Base-by-base conservation (phyloP, 257 asterid genomes). In the Rauvolfia tetraphylla region DNA sequence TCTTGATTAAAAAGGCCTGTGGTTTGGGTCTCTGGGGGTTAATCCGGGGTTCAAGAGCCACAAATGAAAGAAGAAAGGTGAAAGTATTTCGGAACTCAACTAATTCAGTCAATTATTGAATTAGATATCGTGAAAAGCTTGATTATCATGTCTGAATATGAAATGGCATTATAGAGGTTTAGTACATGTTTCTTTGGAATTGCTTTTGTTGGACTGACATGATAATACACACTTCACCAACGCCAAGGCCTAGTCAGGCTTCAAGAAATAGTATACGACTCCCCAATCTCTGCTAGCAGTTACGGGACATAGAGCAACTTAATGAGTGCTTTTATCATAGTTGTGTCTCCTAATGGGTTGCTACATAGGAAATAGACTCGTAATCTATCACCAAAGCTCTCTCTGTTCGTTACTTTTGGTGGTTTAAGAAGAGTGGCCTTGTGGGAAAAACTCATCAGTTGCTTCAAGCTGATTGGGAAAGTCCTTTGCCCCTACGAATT, bases 371-470 rank as follows among this genome's bases (percentile, higher is more conserved):
- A 78, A 48, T 61, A 39, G 73, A 69, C 57, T 56, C 54, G 3
- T 54, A 76, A 76, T 54, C 63, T 44, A 44, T 71, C 72, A 71
- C 54, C 72, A 78, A 44, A 72, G n/a, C 65, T 22, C 54, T 34
- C 71, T 78, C 59, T 59, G 41, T 61, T 77, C 68, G 41, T 68
- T 56, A 68, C 23, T 36, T 53, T 25, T 76, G 31, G 42, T 56
- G 62, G 71, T 36, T 29, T 27, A 10, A 48, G 54, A 61, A 29
- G 18, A 41, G 39, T 42, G 78, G 53, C 1, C 4, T 39, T 6
- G 5, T 1, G 44, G 44, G n/a, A n/a, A 41, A 41, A 41, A 41
- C 44, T 41, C 44, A 41, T 41, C 44, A 4, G 2, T 41, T 41
- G n/a, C n/a, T n/a, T n/a, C n/a, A n/a, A n/a, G n/a, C n/a, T n/a